These are phyloP conservation scores for Apiotrichum akiyoshidainum DNA, from an alignment of 1,284 basidiomycete genomes.

Conservation along the genomic window DNA sequence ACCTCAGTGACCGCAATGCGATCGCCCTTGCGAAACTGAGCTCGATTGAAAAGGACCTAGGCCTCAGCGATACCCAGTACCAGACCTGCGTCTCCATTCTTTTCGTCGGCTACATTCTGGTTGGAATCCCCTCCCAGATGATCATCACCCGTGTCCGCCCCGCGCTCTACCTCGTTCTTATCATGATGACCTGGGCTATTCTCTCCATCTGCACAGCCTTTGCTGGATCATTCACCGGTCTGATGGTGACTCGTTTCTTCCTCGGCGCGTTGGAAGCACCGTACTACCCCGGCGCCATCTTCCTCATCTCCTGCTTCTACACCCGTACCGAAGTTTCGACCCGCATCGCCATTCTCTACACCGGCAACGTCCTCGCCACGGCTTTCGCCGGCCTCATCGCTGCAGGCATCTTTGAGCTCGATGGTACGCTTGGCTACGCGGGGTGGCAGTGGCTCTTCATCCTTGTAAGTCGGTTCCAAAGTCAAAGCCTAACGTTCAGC, in stretches of 20 bases:
- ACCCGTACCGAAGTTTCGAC: conserved; percentile 44
- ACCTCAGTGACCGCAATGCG: conserved; percentile 13
- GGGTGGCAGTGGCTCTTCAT: conserved; percentile 31
- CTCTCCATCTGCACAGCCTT: conserved; percentile 25
- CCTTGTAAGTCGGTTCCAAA: conserved; percentile 10
- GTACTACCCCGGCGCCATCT: conserved; percentile 43
- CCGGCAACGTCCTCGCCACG: conserved; percentile 26
- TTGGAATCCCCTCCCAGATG: conserved; percentile 44
- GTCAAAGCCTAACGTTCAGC: conserved; percentile 5
- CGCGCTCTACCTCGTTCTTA: conserved; percentile 33
- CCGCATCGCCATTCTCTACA: conserved; percentile 43
- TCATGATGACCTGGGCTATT: conserved; percentile 34
- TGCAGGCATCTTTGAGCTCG: conserved; percentile 21
- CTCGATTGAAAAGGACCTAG: conserved; percentile 29
- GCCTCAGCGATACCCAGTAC: conserved; percentile 31
- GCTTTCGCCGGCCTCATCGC: conserved; percentile 28
- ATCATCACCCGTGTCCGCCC: conserved; percentile 37
- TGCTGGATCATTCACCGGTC: conserved; percentile 30
- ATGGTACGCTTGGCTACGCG: conserved; percentile 19
- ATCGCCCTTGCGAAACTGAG: conserved; percentile 29
- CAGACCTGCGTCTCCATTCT: conserved; percentile 45
- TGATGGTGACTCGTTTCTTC: conserved; percentile 41
- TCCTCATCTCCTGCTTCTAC: conserved; percentile 46
- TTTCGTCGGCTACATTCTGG: conserved; percentile 42
- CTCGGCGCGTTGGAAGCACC: conserved; percentile 40